Percentiles rank a stretch among this genome's conserved stretches.
phyloP scores from a whole-genome alignment of 1,139 yeast species.

The Wickerhamomyces sp. region DNA sequence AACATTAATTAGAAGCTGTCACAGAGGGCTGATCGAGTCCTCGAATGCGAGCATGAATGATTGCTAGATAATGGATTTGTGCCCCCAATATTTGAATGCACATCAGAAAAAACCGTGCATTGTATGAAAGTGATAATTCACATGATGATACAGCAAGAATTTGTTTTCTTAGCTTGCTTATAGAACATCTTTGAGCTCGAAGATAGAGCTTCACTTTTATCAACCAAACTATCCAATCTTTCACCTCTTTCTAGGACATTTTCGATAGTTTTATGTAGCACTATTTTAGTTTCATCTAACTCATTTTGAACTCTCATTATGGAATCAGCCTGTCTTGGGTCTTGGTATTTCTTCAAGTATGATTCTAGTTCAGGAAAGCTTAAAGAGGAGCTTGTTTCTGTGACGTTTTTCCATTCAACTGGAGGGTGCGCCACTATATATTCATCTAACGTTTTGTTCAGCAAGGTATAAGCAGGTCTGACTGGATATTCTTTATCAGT shows the following conservation, averaged over 20 bases:
- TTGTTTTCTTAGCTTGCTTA: constrained; percentile 96
- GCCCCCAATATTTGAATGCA: too few relatives aligned
- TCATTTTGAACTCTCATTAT: constrained; percentile 97
- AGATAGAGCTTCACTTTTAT: constrained; percentile 89
- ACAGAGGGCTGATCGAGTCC: too few relatives aligned
- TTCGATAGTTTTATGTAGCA: constrained; percentile 92
- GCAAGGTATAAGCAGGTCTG: constrained; percentile 92
- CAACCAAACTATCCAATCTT: constrained; percentile 88
- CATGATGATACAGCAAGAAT: constrained; percentile 87
- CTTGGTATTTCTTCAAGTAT: constrained; percentile 84
- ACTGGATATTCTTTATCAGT: constrained; percentile 95
- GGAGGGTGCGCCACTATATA: constrained; percentile 81
- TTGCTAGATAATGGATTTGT: too few relatives aligned
- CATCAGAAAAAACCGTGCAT: not conserved
- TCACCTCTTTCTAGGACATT: constrained; percentile 94
- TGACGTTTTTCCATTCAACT: constrained; percentile 57
- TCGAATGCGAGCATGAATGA: too few relatives aligned
- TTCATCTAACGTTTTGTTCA: constrained; percentile 89
- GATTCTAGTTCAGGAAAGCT: constrained; percentile 59
- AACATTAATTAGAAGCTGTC: too few relatives aligned
- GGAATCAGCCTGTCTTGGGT: constrained; percentile 95
- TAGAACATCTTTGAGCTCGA: constrained; percentile 90
- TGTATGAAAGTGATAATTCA: constrained; percentile 26
- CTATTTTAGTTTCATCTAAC: constrained; percentile 95
- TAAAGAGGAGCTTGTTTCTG: constrained; percentile 46